Evolutionary conservation across 768 basidiomycete species (phyloP).

Genomic region (Suillus variegatus): DNA sequence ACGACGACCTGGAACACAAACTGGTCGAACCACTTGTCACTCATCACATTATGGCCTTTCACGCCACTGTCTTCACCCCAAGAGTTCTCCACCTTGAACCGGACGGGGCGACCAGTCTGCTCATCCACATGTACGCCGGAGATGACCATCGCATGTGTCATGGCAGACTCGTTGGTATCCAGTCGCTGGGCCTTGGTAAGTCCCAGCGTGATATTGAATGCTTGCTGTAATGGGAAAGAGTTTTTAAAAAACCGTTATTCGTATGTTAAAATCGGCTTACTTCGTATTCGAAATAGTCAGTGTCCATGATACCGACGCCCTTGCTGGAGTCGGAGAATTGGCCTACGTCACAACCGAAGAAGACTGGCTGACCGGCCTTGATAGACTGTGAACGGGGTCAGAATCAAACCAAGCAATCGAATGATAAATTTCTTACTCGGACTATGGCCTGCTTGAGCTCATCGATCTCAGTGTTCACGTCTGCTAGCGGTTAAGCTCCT

Average conservation of each 20-base stretch:
- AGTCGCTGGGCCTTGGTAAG: slow-evolving; percentile 87
- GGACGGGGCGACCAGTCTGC: slow-evolving; percentile 64
- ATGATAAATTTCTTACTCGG: slow-evolving; percentile 41
- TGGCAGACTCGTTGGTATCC: slow-evolving; percentile 77
- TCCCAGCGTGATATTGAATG: slow-evolving; percentile 79
- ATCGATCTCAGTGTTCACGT: slow-evolving; percentile 86
- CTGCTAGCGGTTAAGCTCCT: slow-evolving; percentile 36
- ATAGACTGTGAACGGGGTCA: slow-evolving; percentile 47
- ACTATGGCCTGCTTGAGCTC: slow-evolving; percentile 83
- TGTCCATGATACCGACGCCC: slow-evolving; percentile 82
- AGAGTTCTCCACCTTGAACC: slow-evolving; percentile 98
- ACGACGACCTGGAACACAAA: slow-evolving; percentile 94
- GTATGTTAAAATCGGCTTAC: slow-evolving; percentile 32
- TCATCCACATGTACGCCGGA: slow-evolving; percentile 86
- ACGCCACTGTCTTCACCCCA: slow-evolving; percentile 82
- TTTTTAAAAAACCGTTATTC: background rate
- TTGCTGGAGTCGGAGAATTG: slow-evolving; percentile 67
- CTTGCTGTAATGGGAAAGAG: slow-evolving; percentile 47
- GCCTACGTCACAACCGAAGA: slow-evolving; percentile 97
- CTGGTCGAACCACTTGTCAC: slow-evolving; percentile 90
- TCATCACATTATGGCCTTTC: slow-evolving; percentile 93
- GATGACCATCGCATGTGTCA: slow-evolving; percentile 93
- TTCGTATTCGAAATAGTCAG: slow-evolving; percentile 80
- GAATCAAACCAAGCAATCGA: background rate
- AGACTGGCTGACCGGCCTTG: slow-evolving; percentile 86